phyloP scores from a whole-genome alignment of 2,329 filamentous ascomycete species.

The Trichophaea hybrida region DNA sequence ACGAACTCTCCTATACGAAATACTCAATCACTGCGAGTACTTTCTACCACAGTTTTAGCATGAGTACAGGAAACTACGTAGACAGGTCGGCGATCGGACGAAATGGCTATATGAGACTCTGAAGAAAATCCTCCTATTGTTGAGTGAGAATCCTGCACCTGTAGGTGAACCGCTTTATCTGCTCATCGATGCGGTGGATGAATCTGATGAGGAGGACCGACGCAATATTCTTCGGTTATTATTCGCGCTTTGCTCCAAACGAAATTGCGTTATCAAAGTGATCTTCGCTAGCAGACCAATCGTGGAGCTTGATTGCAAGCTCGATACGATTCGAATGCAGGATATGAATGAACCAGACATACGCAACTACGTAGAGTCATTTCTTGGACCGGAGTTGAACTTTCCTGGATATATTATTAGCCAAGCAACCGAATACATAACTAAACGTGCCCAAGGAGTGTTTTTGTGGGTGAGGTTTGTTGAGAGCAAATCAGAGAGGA shows the following conservation, averaged over 20 bases:
- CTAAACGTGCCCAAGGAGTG: background rate
- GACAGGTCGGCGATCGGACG: no score
- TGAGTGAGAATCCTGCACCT: background rate
- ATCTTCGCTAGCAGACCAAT: background rate
- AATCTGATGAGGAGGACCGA: background rate
- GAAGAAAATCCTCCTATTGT: background rate
- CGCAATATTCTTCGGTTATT: background rate
- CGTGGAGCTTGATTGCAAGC: background rate
- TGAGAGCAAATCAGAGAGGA: no score
- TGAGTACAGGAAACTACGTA: background rate
- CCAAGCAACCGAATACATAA: background rate
- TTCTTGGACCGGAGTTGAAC: background rate
- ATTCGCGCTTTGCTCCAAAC: background rate
- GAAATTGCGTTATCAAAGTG: background rate
- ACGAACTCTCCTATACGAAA: background rate
- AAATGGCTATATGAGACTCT: background rate
- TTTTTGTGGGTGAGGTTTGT: background rate
- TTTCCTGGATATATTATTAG: background rate
- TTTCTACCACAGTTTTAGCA: constrained; percentile 1
- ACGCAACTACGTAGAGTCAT: background rate
- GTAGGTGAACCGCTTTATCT: background rate
- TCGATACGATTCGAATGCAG: background rate
- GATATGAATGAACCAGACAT: background rate
- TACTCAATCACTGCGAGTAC: background rate
- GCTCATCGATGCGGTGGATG: constrained; percentile 4